Evolutionary conservation across 2,329 filamentous ascomycete species (phyloP), one percentile per base, ranked within the genome.

Genomic region (Hypoxylon sp.): DNA sequence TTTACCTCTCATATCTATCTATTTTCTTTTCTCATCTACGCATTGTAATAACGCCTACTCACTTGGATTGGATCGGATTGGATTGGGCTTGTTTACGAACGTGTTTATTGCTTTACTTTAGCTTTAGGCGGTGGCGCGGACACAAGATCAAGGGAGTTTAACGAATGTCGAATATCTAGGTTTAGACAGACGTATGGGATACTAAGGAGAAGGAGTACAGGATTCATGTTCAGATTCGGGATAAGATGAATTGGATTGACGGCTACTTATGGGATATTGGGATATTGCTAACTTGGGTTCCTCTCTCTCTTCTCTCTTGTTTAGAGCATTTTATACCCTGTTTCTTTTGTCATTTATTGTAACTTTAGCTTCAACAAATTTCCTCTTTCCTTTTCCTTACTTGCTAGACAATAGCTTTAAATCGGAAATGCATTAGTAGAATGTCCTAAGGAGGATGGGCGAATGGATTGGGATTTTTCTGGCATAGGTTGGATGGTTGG

Each of bases 321-420:
- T n/a, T 44, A 49, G 44, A 51, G 36, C 51, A 31, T 55, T 55
- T 55, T 58, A 58, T 58, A 58, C 55, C 55, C 55, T 45, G 47
- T 36, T 45, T 46, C 34, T 25, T 31, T 51, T 25, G 9, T 9
- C 5, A 23, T 30, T 50, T 49, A 21, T 42, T 57, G 55, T 58
- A 58, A 26, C 19, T 27, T 55, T 54, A 54, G 49, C 20, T 38
- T 13, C n/a, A n/a, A n/a, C n/a, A n/a, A n/a, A n/a, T 26, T 20
- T 35, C 38, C 19, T 38, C 32, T 34, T 19, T 32, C 11, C 16
- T 30, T 44, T 43, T 21, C 20, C 47, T 54, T 23, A 37, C 32
- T 47, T 45, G 19, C 40, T 60, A 50, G 55, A 54, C 27, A 50
- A 53, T 51, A 48, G 20, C 29, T 56, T 46, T 23, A 51, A 45